A percentile compares a stretch with the other conserved stretches of the same genome.
phyloP scores from a whole-genome alignment of 2,329 filamentous ascomycete genomes.

The Trichoderma koningii region DNA sequence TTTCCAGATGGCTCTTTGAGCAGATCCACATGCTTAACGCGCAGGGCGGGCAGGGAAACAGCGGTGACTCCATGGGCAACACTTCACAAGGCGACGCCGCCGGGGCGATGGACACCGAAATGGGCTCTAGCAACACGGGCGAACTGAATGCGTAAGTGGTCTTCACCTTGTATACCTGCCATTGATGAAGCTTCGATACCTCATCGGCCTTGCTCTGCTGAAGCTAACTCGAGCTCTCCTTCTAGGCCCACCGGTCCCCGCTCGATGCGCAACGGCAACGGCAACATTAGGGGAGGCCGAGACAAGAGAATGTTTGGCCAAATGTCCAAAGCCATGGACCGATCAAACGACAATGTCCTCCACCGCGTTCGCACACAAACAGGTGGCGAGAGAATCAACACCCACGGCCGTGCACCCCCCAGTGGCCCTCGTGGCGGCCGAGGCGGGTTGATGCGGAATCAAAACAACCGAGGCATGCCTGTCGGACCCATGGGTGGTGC shows the following conservation, averaged over 20 bases:
- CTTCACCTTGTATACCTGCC: background rate
- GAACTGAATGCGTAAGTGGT: constrained; percentile 61
- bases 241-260: constrained; percentile 88
- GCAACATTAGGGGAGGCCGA: constrained; percentile 59
- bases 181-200: background rate
- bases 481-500: constrained; percentile 17
- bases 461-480: constrained; percentile 45
- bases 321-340: constrained; percentile 79
- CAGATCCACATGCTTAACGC: constrained; percentile 71
- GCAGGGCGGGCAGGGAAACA: constrained; percentile 50
- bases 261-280: constrained; percentile 75
- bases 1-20: constrained; percentile 91
- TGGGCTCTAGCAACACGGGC: constrained; percentile 60
- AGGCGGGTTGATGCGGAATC: constrained; percentile 52
- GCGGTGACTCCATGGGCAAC: constrained; percentile 34
- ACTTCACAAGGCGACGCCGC: constrained; percentile 40
- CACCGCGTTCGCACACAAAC: constrained; percentile 75
- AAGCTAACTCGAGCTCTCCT: constrained; percentile 1
- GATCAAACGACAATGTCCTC: constrained; percentile 70
- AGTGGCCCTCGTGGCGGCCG: constrained; percentile 67
- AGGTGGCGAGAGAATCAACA: constrained; percentile 78
- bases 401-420: constrained; percentile 69
- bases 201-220: background rate
- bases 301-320: constrained; percentile 85
- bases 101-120: constrained; percentile 67